phyloP scores from a whole-genome alignment of 2,329 filamentous ascomycete genomes.

The Epichloe amarillans region DNA sequence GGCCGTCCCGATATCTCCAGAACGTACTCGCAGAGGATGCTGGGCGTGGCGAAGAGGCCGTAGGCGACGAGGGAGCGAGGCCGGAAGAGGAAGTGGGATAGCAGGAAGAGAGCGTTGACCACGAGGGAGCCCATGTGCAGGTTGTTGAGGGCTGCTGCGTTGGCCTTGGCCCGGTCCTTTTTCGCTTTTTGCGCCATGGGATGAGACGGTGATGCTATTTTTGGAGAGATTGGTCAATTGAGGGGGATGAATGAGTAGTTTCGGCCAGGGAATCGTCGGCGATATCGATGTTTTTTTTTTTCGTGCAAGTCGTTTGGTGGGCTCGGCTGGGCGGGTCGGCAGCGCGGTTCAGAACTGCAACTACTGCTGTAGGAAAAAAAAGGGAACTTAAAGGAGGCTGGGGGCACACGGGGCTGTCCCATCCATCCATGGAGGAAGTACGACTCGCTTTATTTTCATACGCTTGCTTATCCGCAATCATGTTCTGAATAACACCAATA shows the following conservation, averaged over 20 bases:
- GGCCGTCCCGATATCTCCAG: conserved; percentile 79
- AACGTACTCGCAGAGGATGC: conserved; percentile 67
- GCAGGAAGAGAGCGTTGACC: conserved; percentile 62
- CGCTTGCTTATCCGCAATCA: no score
- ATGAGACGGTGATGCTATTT: neutral
- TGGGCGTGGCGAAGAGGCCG: conserved; percentile 57
- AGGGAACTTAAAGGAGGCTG: no score
- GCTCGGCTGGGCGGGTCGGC: no score
- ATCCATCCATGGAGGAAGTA: no score
- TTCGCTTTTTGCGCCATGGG: conserved; percentile 50
- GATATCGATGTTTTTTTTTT: no score
- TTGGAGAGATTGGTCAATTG: neutral
- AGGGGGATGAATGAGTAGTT: neutral
- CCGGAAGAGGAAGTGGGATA: conserved; percentile 54
- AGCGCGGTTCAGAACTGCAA: no score
- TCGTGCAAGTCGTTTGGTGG: no score
- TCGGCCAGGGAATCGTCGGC: no score
- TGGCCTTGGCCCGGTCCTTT: conserved; percentile 61
- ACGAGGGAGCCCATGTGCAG: conserved; percentile 64
- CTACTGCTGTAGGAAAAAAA: no score
- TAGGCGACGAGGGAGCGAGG: conserved; percentile 58
- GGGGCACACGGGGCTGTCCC: no score
- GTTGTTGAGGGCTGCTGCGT: conserved; percentile 61
- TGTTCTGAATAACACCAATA: no score
- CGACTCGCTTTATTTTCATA: no score